phyloP scores from a whole-genome alignment of 139 green algal species.

The Picochlorum costavermella region DNA sequence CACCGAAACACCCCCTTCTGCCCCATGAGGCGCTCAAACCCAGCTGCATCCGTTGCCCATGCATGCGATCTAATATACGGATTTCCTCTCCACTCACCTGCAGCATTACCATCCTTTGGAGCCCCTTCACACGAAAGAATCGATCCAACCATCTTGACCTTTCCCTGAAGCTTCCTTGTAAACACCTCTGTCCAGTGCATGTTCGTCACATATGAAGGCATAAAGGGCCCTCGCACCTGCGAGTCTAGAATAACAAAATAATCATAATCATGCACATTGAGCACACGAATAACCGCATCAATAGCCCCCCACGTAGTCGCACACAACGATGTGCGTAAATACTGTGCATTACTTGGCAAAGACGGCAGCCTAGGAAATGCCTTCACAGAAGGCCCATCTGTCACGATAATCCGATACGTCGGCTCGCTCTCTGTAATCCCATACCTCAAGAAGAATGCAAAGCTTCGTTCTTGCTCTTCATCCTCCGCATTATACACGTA shows the following conservation, averaged over 20 bases:
- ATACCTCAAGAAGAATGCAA: constrained; percentile 25
- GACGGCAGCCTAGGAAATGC: constrained; percentile 8
- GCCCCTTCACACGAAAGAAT: constrained; percentile 35
- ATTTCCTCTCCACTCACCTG: constrained; percentile 22
- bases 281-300: background rate
- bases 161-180: constrained; percentile 10
- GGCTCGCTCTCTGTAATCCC: constrained; percentile 14
- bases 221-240: constrained; percentile 32
- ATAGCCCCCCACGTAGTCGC: constrained; percentile 18
- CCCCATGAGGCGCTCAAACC: constrained; percentile 7
- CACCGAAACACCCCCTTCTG: constrained; percentile 24
- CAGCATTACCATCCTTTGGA: constrained; percentile 21
- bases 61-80: constrained; percentile 20
- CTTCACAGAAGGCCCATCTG: constrained; percentile 11
- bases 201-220: constrained; percentile 29
- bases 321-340: constrained; percentile 17
- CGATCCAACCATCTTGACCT: constrained; percentile 37
- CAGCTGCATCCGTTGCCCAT: constrained; percentile 22
- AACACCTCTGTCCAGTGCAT: constrained; percentile 37
- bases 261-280: background rate
- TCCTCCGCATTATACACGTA: constrained; percentile 30
- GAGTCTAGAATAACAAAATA: constrained; percentile 38
- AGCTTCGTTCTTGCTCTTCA: constrained; percentile 21
- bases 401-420: constrained; percentile 22
- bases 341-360: constrained; percentile 25